Base-by-base conservation (phyloP, 2,329 filamentous ascomycete species). In the Colletotrichum noveboracense region DNA sequence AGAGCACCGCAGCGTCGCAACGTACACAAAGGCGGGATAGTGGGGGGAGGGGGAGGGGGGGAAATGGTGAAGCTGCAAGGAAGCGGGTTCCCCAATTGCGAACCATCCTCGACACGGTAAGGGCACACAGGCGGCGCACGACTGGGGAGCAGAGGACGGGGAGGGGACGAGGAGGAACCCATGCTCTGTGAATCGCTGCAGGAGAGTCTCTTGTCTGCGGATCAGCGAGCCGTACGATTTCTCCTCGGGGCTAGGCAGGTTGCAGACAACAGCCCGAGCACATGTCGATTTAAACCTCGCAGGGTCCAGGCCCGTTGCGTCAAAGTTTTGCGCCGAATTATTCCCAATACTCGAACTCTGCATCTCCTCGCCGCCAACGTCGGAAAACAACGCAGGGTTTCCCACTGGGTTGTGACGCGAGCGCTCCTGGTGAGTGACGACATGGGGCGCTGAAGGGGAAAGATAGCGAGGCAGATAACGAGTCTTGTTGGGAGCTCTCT, bases 1-100 rank as follows among this genome's bases (percentile, higher is more conserved):
- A 65, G 58, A 38, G 61, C 70, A 65, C 58, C 67, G 73, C 73
- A 75, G 74, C 64, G 74, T 76, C 24, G 64, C 65, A 74, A 55
- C 62, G 56, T 9, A 34, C 38, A 55, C 36, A 43, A 65, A n/a
- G 52, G 34, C 43, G 43, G 56, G 43, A 68, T 38, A 26, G 65
- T 64, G 69, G 68, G 69, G 56, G 68, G 55, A 18, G 61, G 68
- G 55, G 73, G 24, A 60, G 26, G 36, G 62, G 61, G 61, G 48
- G 38, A 21, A 28, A 24, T 26, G 24, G 52, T n/a, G 26, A 61
- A 64, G 70, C 70, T 75, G 73, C 73, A 73, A 36, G 64, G 36
- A 61, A 75, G 73, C 64, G 73, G 73, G 61, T 73, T 58, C 34
- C 28, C 32, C 32, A 13, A 48, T 16, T 52, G 48, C 26, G 18